Evolutionary conservation across 176 grass and related monocot genomes (phyloP), one percentile per base, ranked within the genome.

Genomic region (Carex scoparia): DNA sequence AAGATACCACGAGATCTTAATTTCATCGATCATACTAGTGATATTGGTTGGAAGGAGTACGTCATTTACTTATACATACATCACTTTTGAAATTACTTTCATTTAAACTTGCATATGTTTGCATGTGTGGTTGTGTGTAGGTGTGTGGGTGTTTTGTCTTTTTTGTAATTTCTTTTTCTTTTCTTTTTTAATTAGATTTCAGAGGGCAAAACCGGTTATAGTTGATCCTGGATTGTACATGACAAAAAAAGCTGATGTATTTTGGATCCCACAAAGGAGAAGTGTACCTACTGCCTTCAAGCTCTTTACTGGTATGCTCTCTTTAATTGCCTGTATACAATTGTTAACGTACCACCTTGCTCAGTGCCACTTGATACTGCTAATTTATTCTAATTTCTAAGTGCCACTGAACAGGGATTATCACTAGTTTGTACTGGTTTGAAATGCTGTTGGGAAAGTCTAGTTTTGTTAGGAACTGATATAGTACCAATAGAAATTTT

Each of bases 1-100:
- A 77, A 90, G 75, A 74, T 97, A 83, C 94, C 94, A 61, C 86
- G 94, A 31, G 94, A 97, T 79, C 94, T 97, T 74, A 97, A 97
- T 89, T 97, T 97, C 86, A 91, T 97, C 11, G 94, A 97, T 48
- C 94, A 97, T 81, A 97, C 94, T 15, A 91, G 94, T 55, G 81
- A 93, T 85, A 93, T 97, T 33, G 86, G 84, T 57, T 97, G 94
- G 94, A 97, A 97, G 84, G 94, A 91, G 94, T 94, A 80, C 16
- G 91, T 81, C 19, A 7, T 77, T 61, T 53, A 55, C 19, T 35
- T 83, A 16, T 4, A 30, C 33, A 62, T 10, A 38, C 31, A 27
- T 7, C 14, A 19, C 10, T 75, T 48, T n/a, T 15, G 33, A 10
- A 42, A 12, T 37, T 1, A 5, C 11, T 78, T 57, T 33, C 3